Evolutionary conservation across 2,329 filamentous ascomycete genomes (phyloP), one percentile per base, ranked within the genome.

Genomic region (Ceratocystis variospora): DNA sequence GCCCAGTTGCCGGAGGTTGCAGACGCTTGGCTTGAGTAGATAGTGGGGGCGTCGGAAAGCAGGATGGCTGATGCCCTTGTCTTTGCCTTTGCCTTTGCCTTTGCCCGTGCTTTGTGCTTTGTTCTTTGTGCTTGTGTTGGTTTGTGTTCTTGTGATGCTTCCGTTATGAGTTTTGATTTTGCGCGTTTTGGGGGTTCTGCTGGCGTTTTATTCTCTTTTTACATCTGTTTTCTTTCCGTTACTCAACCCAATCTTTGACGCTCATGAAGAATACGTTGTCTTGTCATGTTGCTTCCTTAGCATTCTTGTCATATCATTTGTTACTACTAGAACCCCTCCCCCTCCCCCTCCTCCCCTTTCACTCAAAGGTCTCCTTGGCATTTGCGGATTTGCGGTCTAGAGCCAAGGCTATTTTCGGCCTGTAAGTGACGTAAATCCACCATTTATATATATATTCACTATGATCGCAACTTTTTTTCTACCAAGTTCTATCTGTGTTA

Each of bases 1-100:
- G 78, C 77, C 77, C 17, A 78, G 78, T 65, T 87, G 84, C 72
- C 75, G 79, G 68, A 76, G 81, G 69, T 73, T 86, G 68, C 74
- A 78, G 57, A 75, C 73, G 41, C 71, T 83, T 67, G 74, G 75
- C n/a, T 65, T 76, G 61, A 66, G 67, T 41, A 48, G 69, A 64
- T 69, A 50, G 64, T 48, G 33, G n/a, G 41, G 68, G 70, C 19
- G 8, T 15, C 7, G 22, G 12, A 5, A 37, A 12, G n/a, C 4
- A 3, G 33, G 8, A 33, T 45, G 25, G 62, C 33, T 53, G 28
- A n/a, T 15, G 33, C n/a, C 22, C 15, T 22, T 45, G 19, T 61
- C 19, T 19, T 50, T 17, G 2, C 15, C 37, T 8, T n/a, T 44
- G 45, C n/a, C 19, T 19, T 50, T 17, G 2, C 15, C 37, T 8